A percentile compares a stretch with the other conserved stretches of the same genome.
Evolutionary conservation across 2,329 filamentous ascomycete species (phyloP).

Genomic region (Saccharata proteae): DNA sequence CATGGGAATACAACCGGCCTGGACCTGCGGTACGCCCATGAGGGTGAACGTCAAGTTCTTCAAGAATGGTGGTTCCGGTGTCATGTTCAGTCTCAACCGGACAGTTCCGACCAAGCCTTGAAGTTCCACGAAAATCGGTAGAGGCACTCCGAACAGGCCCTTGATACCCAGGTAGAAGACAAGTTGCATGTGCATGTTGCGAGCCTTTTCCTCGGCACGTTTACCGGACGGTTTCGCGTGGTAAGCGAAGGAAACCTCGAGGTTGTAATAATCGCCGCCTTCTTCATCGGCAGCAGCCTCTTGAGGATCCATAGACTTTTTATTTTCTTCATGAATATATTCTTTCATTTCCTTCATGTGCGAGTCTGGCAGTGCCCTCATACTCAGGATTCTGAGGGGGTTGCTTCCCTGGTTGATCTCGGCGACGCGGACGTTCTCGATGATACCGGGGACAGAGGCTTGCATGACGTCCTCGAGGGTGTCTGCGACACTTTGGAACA

Average conservation of each 20-base stretch:
- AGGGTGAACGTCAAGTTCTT: slow-evolving; percentile 88
- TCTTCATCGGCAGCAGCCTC: slow-evolving; percentile 82
- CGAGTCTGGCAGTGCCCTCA: slow-evolving; percentile 71
- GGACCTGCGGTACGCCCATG: slow-evolving; percentile 84
- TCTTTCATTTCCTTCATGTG: slow-evolving; percentile 75
- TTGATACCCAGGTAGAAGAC: slow-evolving; percentile 88
- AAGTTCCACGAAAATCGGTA: slow-evolving; percentile 85
- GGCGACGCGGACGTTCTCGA: slow-evolving; percentile 89
- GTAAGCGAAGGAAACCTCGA: slow-evolving; percentile 84
- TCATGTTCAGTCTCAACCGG: slow-evolving; percentile 69
- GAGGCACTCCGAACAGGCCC: slow-evolving; percentile 76
- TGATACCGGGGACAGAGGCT: slow-evolving; percentile 77
- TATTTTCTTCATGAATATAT: slow-evolving; percentile 65
- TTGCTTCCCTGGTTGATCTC: slow-evolving; percentile 93
- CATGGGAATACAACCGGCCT: slow-evolving; percentile 85
- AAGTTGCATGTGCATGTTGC: slow-evolving; percentile 95
- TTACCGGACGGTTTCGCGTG: slow-evolving; percentile 66
- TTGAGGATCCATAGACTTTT: slow-evolving; percentile 71
- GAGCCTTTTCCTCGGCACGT: slow-evolving; percentile 66
- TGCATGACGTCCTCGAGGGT: slow-evolving; percentile 95
- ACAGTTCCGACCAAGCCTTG: slow-evolving; percentile 82
- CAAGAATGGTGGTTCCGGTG: slow-evolving; percentile 81
- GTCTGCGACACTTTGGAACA: slow-evolving; percentile 87
- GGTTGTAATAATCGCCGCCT: slow-evolving; percentile 83
- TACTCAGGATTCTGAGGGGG: slow-evolving; percentile 73